Base-by-base conservation (phyloP, 2,329 filamentous ascomycete genomes). In the Metarhizium brunneum region DNA sequence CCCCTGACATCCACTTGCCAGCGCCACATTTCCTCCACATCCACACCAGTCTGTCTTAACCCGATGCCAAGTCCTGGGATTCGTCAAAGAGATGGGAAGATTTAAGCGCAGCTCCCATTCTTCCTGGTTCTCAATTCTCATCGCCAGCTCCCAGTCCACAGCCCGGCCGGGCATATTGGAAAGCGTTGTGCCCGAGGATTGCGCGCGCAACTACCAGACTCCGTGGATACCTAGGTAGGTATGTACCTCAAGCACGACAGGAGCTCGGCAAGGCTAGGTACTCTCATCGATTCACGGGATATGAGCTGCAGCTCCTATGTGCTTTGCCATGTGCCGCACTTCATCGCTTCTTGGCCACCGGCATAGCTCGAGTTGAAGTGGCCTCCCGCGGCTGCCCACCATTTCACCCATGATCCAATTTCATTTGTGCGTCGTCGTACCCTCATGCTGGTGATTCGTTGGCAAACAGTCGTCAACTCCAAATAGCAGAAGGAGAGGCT, bases 1-100 rank as follows among this genome's bases (percentile, higher is more conserved):
- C 42, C 51, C 45, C 29, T 36, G 51, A 18, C 50, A 29, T 43
- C 50, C 38, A 48, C 36, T 56, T 56, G 54, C 50, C 50, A 40
- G 50, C 54, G 54, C 54, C 54, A 55, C 54, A 43, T 51, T 45
- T 29, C 20, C 13, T 14, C 45, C 45, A 48, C 8, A 16, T 16
- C 38, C 38, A 40, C 35, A 36, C 25, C 25, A 25, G 25, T 25
- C 25, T 25, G 25, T 36, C 35, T 47, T 43, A 35, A 43, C 51
- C 20, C 42, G 32, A 49, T 29, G 42, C 11, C 20, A 32, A 14
- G 38, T 40, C 38, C 10, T 16, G 13, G 42, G 42, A 45, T 45
- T 45, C 42, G 42, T 20, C n/a, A 20, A 45, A 11, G 42, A 25
- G 42, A 18, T 6, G 6, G 5, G n/a, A 45, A 45, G 42, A 45